Conservation (phyloP, 2,329 filamentous ascomycete genomes). For the Trichoderma simmonsii region DNA sequence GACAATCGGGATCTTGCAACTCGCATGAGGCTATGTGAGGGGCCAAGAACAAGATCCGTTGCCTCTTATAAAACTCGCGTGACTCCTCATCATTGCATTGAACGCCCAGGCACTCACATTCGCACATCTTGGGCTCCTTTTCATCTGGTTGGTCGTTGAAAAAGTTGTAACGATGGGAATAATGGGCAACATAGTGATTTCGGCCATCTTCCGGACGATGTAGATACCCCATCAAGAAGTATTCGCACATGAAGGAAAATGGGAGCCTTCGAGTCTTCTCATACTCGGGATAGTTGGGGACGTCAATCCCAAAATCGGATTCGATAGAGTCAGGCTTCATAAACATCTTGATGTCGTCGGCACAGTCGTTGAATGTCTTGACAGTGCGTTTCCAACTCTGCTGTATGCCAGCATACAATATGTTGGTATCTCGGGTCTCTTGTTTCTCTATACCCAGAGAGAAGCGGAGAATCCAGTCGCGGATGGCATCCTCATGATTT, state of each 20-base stretch:
- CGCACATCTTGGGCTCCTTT: neutral
- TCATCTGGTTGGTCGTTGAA: neutral
- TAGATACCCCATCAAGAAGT: neutral
- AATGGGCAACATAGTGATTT: neutral
- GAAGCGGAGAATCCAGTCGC: neutral
- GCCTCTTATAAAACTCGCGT: neutral
- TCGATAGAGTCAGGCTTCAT: neutral
- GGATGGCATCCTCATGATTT: neutral
- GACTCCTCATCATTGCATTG: neutral
- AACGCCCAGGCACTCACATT: neutral
- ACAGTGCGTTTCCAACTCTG: neutral
- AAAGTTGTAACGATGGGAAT: neutral
- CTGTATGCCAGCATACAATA: neutral
- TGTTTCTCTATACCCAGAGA: neutral
- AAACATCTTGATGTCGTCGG: neutral
- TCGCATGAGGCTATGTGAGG: slow-evolving; percentile 26
- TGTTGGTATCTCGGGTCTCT: neutral
- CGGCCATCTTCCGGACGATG: neutral
- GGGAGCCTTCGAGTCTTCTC: neutral
- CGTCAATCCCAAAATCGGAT: neutral
- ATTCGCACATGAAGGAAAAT: neutral
- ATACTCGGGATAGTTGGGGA: neutral
- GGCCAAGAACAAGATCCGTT: slow-evolving; percentile 20
- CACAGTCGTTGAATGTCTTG: neutral
- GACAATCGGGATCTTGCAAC: slow-evolving; percentile 19